A percentile compares a stretch with the other conserved stretches of the same genome.
Evolutionary conservation across 495 filamentous ascomycete species (phyloP).

Genomic region (Xeromyces bisporus): DNA sequence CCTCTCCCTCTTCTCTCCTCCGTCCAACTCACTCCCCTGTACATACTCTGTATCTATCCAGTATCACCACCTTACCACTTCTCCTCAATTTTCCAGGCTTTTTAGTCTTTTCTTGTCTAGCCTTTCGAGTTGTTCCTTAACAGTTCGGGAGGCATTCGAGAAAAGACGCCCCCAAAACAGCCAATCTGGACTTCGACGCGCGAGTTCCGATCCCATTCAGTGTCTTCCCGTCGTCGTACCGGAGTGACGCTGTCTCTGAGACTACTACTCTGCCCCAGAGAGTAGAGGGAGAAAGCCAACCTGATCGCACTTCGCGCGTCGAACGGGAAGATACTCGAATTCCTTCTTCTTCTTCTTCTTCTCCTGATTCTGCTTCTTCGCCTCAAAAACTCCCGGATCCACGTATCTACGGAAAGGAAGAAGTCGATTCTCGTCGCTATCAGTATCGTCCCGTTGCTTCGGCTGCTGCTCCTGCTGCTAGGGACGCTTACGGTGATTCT

Average conservation of each 20-base stretch:
- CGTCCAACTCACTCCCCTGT: too few species aligned
- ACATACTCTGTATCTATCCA: too few species aligned
- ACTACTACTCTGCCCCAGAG: slow-evolving; percentile 51
- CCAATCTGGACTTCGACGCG: slow-evolving; percentile 99
- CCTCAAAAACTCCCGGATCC: slow-evolving; percentile 49
- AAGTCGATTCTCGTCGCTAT: slow-evolving; percentile 47
- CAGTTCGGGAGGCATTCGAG: slow-evolving; percentile 87
- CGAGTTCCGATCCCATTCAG: slow-evolving; percentile 97
- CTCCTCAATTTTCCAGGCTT: too few species aligned
- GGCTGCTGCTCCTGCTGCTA: too few species aligned
- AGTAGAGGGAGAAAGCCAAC: slow-evolving; percentile 80
- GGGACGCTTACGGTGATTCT: too few species aligned
- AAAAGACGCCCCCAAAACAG: slow-evolving; percentile 70
- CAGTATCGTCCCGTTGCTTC: slow-evolving; percentile 8
- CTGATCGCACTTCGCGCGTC: slow-evolving; percentile 60
- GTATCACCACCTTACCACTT: too few species aligned
- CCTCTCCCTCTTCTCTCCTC: too few species aligned
- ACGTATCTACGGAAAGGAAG: slow-evolving; percentile 59
- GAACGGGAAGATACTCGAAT: slow-evolving; percentile 82
- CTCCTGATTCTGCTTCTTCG: too few species aligned
- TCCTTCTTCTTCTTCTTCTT: slow-evolving; percentile 52
- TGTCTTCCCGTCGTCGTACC: slow-evolving; percentile 98
- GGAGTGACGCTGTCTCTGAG: slow-evolving; percentile 73
- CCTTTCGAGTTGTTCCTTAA: slow-evolving; percentile 63
- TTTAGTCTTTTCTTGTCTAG: slow-evolving; percentile 76